Percentiles rank a stretch among this genome's conserved stretches.
phyloP scores from a whole-genome alignment of 257 asterid genomes.

The Salvia splendens region DNA sequence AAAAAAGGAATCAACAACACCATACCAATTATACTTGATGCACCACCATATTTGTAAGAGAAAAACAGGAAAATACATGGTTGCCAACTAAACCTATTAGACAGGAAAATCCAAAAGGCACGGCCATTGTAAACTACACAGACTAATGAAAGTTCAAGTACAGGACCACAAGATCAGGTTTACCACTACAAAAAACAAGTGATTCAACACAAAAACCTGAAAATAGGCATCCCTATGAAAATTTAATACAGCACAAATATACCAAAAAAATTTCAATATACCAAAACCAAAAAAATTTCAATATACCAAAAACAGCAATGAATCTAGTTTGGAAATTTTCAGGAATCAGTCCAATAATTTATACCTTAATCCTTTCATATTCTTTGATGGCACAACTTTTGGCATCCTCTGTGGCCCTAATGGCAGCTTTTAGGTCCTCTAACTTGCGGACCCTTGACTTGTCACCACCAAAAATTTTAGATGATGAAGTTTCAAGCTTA shows the following conservation, averaged over 20 bases:
- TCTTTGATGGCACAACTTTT: slow-evolving; percentile 77
- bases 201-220: slow-evolving; percentile 16
- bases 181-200: neutral
- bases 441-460: slow-evolving; percentile 66
- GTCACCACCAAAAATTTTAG: slow-evolving; percentile 82
- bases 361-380: slow-evolving; percentile 92
- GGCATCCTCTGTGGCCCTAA: slow-evolving; percentile 86
- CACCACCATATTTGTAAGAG: slow-evolving; percentile 3
- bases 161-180: slow-evolving; percentile 15
- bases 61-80: slow-evolving; percentile 8
- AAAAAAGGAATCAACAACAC: neutral
- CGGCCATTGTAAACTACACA: neutral
- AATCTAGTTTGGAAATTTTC: slow-evolving; percentile 6
- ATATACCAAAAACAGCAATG: slow-evolving; percentile 18
- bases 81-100: neutral
- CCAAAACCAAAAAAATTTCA: neutral
- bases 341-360: slow-evolving; percentile 17
- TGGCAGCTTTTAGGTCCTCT: slow-evolving; percentile 76
- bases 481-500: slow-evolving; percentile 76
- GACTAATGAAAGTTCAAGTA: slow-evolving; percentile 26
- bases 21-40: slow-evolving; percentile 4
- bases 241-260: slow-evolving; percentile 14
- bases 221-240: slow-evolving; percentile 8
- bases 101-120: slow-evolving; percentile 11
- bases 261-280: too few relatives aligned